Percentiles rank a stretch among this genome's conserved stretches.
These are phyloP conservation scores for Astragalus glycyphyllos DNA, from an alignment of 306 rosid genomes.

Conservation along the genomic window DNA sequence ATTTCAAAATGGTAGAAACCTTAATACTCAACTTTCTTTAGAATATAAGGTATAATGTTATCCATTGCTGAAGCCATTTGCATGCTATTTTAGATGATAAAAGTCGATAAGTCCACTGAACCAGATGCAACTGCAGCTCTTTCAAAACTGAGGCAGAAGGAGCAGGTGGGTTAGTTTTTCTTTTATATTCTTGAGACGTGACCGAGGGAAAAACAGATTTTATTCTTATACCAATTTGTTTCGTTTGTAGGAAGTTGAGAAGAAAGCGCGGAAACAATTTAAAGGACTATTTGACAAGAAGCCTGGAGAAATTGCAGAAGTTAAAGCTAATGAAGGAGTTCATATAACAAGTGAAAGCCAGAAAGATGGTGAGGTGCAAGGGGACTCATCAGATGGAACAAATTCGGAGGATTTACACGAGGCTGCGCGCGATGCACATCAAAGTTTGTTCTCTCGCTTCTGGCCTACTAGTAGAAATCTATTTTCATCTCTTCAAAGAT, in stretches of 20 bases:
- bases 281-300: conserved; percentile 93
- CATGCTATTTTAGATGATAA: conserved; percentile 67
- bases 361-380: conserved; percentile 46
- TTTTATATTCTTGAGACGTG: background rate
- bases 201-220: background rate
- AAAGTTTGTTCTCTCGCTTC: conserved; percentile 63
- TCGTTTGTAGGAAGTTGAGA: conserved; percentile 73
- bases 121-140: conserved; percentile 91
- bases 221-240: conserved; percentile 31
- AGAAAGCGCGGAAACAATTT: conserved; percentile 78
- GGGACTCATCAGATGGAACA: conserved; percentile 50
- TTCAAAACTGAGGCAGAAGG: conserved; percentile 72
- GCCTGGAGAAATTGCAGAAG: conserved; percentile 89
- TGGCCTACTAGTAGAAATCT: conserved; percentile 65
- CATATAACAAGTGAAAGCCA: conserved; percentile 50
- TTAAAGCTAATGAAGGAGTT: conserved; percentile 49
- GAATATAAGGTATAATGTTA: background rate
- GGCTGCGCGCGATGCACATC: conserved; percentile 45
- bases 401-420: conserved; percentile 62
- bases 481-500: conserved; percentile 65
- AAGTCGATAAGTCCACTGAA: conserved; percentile 77
- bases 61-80: conserved; percentile 36
- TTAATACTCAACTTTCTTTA: background rate
- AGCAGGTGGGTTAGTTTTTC: conserved; percentile 62
- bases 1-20: conserved; percentile 72